phyloP scores from a whole-genome alignment of 805 yeast genomes.

The Sugiyamaella qingdaonensis region DNA sequence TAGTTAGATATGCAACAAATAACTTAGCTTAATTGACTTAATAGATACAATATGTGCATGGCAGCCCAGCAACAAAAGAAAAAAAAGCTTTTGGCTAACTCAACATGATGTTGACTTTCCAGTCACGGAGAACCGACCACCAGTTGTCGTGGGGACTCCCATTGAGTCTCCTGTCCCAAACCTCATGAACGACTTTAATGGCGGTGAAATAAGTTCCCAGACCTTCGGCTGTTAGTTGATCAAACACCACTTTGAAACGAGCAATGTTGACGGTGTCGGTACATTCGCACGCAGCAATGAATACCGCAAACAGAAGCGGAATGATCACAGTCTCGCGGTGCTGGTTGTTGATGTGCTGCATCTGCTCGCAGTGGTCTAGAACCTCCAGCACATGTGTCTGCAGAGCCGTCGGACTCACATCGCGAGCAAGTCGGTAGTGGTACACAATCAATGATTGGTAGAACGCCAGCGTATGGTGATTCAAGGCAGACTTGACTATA shows the following conservation, averaged over 20 bases:
- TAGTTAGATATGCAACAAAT: no score
- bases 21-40: no score
- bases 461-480: conserved; percentile 76
- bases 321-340: conserved; percentile 54
- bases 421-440: conserved; percentile 60
- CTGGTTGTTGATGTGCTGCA: conserved; percentile 51
- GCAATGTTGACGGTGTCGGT: conserved; percentile 36
- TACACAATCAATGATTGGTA: conserved; percentile 69
- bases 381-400: conserved; percentile 61
- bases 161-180: conserved; percentile 69
- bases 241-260: conserved; percentile 64
- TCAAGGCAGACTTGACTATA: conserved; percentile 57
- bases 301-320: conserved; percentile 86
- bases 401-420: conserved; percentile 49
- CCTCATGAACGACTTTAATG: conserved; percentile 77
- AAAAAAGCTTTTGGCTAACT: conserved; percentile 7
- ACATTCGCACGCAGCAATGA: conserved; percentile 81
- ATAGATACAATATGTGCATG: no score
- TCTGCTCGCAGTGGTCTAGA: conserved; percentile 56
- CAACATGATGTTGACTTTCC: conserved; percentile 83
- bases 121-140: conserved; percentile 73
- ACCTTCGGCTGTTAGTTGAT: conserved; percentile 47
- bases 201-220: conserved; percentile 85
- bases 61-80: background rate
- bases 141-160: conserved; percentile 61